Percentiles rank a stretch among this genome's conserved stretches.
Evolutionary conservation across 2,329 filamentous ascomycete genomes (phyloP).

Genomic region (Fusarium sacchari): DNA sequence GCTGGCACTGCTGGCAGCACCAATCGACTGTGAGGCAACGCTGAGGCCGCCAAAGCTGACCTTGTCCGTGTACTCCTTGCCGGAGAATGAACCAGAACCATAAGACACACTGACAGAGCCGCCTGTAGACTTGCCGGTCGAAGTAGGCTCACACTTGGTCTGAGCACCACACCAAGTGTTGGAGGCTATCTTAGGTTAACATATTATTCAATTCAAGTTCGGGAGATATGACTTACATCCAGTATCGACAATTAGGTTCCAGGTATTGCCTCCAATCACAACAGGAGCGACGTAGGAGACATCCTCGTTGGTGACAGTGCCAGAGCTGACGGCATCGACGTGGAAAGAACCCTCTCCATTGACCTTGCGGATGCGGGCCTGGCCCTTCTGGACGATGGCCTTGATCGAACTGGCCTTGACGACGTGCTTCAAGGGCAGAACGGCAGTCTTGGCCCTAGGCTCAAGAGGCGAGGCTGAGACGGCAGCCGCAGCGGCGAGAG

Average conservation of each 20-base stretch:
- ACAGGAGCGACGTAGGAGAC: not conserved
- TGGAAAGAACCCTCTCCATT: not conserved
- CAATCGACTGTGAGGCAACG: not conserved
- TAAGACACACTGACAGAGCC: not conserved
- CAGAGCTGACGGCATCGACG: not conserved
- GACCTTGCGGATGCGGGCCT: not conserved
- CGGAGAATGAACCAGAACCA: not conserved
- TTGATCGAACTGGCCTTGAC: not conserved
- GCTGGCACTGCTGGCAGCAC: not conserved
- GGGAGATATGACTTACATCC: not conserved
- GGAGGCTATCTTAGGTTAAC: not conserved
- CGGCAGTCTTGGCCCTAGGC: not conserved
- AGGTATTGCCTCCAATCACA: not conserved
- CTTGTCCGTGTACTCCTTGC: not conserved
- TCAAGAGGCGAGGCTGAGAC: not conserved
- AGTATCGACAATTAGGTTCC: not conserved
- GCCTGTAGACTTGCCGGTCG: not conserved
- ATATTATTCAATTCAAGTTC: accelerated
- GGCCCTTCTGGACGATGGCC: not conserved
- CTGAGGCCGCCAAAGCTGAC: not conserved
- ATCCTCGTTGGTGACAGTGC: not conserved
- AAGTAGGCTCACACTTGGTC: not conserved
- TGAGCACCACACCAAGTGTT: conserved; percentile 3
- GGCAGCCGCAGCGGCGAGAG: not conserved
- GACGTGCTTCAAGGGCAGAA: not conserved